Conservation (phyloP, 208 protist species). For the Leishmania tropica region DNA sequence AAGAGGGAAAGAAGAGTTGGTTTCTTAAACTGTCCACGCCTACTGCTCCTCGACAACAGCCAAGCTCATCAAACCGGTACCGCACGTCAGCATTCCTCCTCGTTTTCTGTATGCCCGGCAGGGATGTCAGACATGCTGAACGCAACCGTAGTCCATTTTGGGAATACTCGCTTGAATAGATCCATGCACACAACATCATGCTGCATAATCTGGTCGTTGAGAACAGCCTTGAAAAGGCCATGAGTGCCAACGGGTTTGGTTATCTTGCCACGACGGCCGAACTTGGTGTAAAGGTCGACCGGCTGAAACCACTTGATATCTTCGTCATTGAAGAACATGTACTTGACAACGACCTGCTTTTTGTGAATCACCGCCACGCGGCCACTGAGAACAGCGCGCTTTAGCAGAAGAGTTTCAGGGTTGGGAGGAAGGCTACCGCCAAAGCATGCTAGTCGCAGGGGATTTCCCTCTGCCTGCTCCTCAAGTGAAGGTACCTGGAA, state of each 20-base stretch:
- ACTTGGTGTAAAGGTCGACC: constrained; percentile 96
- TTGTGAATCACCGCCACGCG: constrained; percentile 91
- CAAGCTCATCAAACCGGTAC: not conserved
- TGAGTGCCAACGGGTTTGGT: constrained; percentile 96
- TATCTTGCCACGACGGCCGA: constrained; percentile 95
- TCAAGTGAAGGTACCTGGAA: constrained; percentile 88
- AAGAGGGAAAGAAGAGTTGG: not conserved
- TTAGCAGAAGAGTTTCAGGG: constrained; percentile 82
- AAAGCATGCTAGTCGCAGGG: constrained; percentile 77
- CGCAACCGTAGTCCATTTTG: constrained; percentile 89
- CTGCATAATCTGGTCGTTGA: constrained; percentile 94
- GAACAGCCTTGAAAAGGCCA: constrained; percentile 96
- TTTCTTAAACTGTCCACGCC: not conserved
- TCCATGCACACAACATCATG: constrained; percentile 98
- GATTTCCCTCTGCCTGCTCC: constrained; percentile 73
- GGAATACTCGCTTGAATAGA: constrained; percentile 97
- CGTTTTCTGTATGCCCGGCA: constrained; percentile 37
- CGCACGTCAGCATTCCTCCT: constrained; percentile 21
- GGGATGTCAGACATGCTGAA: constrained; percentile 70
- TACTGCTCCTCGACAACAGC: not conserved
- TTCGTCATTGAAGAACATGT: constrained; percentile 95
- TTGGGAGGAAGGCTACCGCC: constrained; percentile 80
- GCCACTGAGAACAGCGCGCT: constrained; percentile 76
- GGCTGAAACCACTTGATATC: constrained; percentile 98
- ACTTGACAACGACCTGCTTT: constrained; percentile 95